Evolutionary conservation across 1,284 basidiomycete genomes (phyloP).

Genomic region (Tremellales sp.): DNA sequence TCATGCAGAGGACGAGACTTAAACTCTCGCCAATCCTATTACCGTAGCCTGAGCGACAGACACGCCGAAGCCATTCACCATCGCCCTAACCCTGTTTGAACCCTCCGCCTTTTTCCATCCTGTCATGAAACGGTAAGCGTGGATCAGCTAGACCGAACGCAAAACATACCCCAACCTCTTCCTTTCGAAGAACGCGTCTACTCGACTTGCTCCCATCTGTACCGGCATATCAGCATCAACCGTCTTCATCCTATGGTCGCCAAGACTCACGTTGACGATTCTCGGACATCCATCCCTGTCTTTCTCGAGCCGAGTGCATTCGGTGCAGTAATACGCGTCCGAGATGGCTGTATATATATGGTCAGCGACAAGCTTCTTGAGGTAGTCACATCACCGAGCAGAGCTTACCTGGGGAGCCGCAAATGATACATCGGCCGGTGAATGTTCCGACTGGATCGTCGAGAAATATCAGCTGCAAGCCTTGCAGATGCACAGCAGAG

Average conservation of each 20-base stretch:
- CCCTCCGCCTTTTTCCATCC: slow-evolving; percentile 31
- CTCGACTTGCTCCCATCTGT: slow-evolving; percentile 43
- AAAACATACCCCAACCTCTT: slow-evolving; percentile 42
- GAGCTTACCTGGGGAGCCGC: slow-evolving; percentile 77
- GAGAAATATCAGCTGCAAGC: neutral
- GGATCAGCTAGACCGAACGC: neutral
- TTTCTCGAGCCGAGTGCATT: slow-evolving; percentile 94
- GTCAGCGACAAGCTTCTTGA: slow-evolving; percentile 3
- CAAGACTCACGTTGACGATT: slow-evolving; percentile 70
- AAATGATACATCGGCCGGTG: slow-evolving; percentile 95
- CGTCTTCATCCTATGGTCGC: too few species aligned
- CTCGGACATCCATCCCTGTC: slow-evolving; percentile 98
- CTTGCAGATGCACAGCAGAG: slow-evolving; percentile 8
- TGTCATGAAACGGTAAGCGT: neutral
- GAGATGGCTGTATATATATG: slow-evolving; percentile 67
- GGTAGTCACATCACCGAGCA: neutral
- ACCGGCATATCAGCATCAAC: slow-evolving; percentile 6
- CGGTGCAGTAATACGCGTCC: slow-evolving; percentile 95
- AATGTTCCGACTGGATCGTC: slow-evolving; percentile 71
- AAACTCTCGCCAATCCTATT: too few species aligned
- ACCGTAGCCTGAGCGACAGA: too few species aligned
- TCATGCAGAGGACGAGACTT: too few species aligned
- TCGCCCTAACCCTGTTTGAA: slow-evolving; percentile 40
- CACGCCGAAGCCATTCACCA: too few species aligned
- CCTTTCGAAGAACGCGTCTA: slow-evolving; percentile 47